Evolutionary conservation across 192 early-diverging fungal species (phyloP), one percentile per base, ranked within the genome.

Genomic region (Tieghemiomyces parasiticus): DNA sequence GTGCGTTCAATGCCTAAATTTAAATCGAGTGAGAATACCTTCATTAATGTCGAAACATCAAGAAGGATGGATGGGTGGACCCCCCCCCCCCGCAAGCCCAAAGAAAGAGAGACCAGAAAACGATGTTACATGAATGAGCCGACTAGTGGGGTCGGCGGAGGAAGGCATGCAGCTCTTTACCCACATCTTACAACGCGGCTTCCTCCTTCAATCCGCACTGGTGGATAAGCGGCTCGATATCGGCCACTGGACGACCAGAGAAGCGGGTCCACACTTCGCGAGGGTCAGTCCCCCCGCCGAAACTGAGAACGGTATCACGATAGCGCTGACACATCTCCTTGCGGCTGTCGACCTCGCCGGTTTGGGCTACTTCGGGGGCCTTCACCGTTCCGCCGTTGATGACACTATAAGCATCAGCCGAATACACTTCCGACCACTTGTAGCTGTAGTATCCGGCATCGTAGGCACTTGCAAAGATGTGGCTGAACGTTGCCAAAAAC

Each of bases 401-500:
- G 1, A 76, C 78, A 4, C 72, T 78, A 67, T 80, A 82, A 0
- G 74, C 78, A 64, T 82, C 80, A 10, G 80, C 80, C 26, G 78
- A 80, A 55, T 77, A 82, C 0, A 75, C 74, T 58, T 82, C 78
- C 19, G 76, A 78, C 63, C 74, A 82, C 65, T 80, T 80, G 68
- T 82, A 82, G 16, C 78, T 68, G 58, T 82, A 82, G 58, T 82
- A 82, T 0, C 80, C 80, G 2, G 76, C 78, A 35, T 67, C 67
- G 56, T 82, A 82, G 0, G 74, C 78, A 22, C 76, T 76, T 0
- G 71, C 78, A 67, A 80, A 82, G 60, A 82, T 78, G 60, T 82
- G 78, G 25, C 61, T 73, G 29, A 82, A 82, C 2, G 71, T 65
- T 60, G 77, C 80, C n/a, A 82, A 50, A 63, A 77, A 80, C 25